These are phyloP conservation scores for Mycena alexandri DNA, from an alignment of 768 basidiomycete genomes.

Conservation along the genomic window DNA sequence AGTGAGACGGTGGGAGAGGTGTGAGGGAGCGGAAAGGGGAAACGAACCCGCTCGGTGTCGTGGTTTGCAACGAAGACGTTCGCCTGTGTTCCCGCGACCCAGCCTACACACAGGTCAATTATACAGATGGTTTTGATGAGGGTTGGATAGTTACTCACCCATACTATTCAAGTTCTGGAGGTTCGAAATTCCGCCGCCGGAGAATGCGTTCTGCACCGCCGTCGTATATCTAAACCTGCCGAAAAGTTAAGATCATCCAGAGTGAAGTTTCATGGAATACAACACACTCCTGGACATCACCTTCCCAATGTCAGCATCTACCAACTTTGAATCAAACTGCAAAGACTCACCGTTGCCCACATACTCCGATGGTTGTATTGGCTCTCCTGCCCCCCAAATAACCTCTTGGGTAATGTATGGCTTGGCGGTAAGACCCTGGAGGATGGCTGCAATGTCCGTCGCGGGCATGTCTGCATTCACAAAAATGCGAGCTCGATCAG, in stretches of 20 bases:
- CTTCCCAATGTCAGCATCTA: conserved; percentile 39
- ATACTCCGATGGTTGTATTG: conserved; percentile 70
- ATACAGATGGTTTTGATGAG: not conserved
- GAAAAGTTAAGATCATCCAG: not conserved
- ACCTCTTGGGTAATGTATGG: conserved; percentile 78
- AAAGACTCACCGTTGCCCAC: conserved; percentile 56
- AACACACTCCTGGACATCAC: conserved; percentile 73
- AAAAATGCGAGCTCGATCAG: not conserved
- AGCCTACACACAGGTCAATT: conserved; percentile 53
- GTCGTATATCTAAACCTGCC: conserved; percentile 71
- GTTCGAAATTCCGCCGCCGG: conserved; percentile 60
- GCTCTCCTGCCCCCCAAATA: conserved; percentile 64
- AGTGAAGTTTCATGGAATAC: not conserved
- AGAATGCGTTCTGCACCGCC: conserved; percentile 65
- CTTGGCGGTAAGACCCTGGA: conserved; percentile 52
- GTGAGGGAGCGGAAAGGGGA: not conserved
- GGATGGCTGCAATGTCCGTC: conserved; percentile 67
- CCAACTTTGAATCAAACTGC: not conserved
- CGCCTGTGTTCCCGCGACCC: conserved; percentile 65
- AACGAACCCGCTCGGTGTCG: conserved; percentile 71
- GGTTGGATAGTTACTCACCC: conserved; percentile 48
- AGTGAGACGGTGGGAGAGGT: not conserved
- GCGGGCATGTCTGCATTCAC: conserved; percentile 64
- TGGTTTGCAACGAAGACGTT: conserved; percentile 80
- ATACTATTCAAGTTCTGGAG: conserved; percentile 65